A percentile compares a stretch with the other conserved stretches of the same genome.
These are phyloP conservation scores for Tricholoma sp. DNA, from an alignment of 768 basidiomycete species.

Conservation along the genomic window DNA sequence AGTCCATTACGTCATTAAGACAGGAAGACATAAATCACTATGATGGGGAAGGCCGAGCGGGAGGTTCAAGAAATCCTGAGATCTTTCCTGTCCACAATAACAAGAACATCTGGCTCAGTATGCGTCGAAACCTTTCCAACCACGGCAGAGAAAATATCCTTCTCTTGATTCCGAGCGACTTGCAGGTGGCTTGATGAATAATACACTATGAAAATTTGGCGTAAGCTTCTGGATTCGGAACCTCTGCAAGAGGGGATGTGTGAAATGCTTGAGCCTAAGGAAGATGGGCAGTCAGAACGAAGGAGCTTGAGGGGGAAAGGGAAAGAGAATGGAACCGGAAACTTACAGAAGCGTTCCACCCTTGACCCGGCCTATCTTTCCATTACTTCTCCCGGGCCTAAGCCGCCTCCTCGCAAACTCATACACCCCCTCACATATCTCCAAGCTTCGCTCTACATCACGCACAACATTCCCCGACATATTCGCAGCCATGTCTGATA, in stretches of 20 bases:
- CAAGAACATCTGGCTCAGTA: not conserved
- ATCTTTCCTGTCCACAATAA: too few species aligned
- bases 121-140: slow-evolving; percentile 40
- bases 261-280: slow-evolving; percentile 78
- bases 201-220: slow-evolving; percentile 61
- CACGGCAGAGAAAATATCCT: slow-evolving; percentile 82
- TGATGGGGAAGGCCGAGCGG: too few species aligned
- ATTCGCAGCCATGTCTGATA: slow-evolving; percentile 91
- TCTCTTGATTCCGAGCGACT: slow-evolving; percentile 77
- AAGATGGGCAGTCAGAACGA: slow-evolving; percentile 3
- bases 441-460: slow-evolving; percentile 66
- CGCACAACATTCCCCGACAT: slow-evolving; percentile 60
- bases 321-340: slow-evolving; percentile 1
- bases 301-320: slow-evolving; percentile 5
- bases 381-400: slow-evolving; percentile 36
- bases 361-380: slow-evolving; percentile 27
- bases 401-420: slow-evolving; percentile 57
- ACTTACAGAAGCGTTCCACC: slow-evolving; percentile 59
- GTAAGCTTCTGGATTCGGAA: slow-evolving; percentile 58
- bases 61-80: too few species aligned
- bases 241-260: slow-evolving; percentile 61
- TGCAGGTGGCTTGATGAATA: slow-evolving; percentile 74
- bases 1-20: too few species aligned
- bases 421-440: slow-evolving; percentile 72
- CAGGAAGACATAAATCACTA: too few species aligned